Base-by-base conservation (phyloP, 2,329 filamentous ascomycete species). In the Xylaria polymorpha region DNA sequence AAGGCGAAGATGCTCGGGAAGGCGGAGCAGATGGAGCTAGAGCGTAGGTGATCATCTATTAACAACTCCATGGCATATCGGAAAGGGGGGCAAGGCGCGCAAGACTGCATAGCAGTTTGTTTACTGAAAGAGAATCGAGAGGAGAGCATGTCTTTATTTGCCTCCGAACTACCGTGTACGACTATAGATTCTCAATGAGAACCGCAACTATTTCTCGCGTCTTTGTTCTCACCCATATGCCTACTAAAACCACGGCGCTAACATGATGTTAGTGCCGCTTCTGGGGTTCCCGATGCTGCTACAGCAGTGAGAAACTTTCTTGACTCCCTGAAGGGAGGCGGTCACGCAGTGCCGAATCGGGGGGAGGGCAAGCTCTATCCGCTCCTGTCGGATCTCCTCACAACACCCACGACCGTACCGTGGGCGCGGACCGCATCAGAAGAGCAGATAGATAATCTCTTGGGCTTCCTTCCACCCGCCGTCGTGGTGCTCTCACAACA, bases 11-110 rank as follows among this genome's bases (percentile, higher is more conserved):
- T 74, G 90, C 95, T 73, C 88, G 97, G 83, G 94, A 97, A 82
- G 96, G 95, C 69, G 96, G 97, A 79, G 94, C 94, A 75, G 96
- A 98, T 83, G 96, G 97, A 78, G 97, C 93, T 84, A 90, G 96
- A 98, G 96, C 95, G 96, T 99, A 98, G 95, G 97, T 99, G 80
- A 71, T 66, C 80, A 80, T 83, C 80, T 71, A 76, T 72, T 73
- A 73, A 74, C 74, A 74, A 29, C 56, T 73, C 76, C 74, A 71
- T 71, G 76, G 75, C 73, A 75, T 77, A 76, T 74, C 64, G 68
- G 66, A 57, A 60, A 29, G 3, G 59, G 48, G 69, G 63, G 61
- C 46, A 62, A 57, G 62, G 65, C 67, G 62, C 59, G 67, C 51
- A 70, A 64, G 65, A 69, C 46, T 67, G 71, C 75, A 74, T 73